Conservation (phyloP, 371 early-diverging fungal species). For the Circinella minor region DNA sequence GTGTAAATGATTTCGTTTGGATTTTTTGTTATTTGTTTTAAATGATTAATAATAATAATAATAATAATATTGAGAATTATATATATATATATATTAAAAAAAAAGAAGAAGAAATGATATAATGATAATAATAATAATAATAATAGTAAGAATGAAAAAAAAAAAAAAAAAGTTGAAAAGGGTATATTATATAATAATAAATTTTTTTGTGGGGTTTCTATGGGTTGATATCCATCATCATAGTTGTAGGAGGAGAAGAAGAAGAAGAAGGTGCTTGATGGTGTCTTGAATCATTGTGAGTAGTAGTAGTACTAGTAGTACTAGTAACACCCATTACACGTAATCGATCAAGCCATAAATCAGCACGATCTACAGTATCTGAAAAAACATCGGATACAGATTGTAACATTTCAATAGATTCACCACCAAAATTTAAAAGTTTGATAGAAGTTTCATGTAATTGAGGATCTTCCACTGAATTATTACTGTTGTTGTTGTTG, state of each 20-base stretch:
- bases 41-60: too few species aligned
- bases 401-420: slow-evolving; percentile 75
- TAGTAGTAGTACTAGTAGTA: too few species aligned
- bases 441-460: slow-evolving; percentile 26
- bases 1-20: too few species aligned
- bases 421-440: slow-evolving; percentile 65
- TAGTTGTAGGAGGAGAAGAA: too few species aligned
- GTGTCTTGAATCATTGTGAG: not conserved
- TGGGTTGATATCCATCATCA: slow-evolving; percentile 2
- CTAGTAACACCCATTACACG: slow-evolving; percentile 38
- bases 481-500: too few species aligned
- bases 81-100: too few species aligned
- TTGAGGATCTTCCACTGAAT: slow-evolving; percentile 8
- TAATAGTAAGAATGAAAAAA: not conserved
- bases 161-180: too few species aligned
- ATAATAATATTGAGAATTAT: too few species aligned
- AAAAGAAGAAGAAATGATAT: too few species aligned
- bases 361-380: slow-evolving; percentile 76
- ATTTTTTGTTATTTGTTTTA: too few species aligned
- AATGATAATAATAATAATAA: too few species aligned
- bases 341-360: slow-evolving; percentile 62
- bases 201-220: not conserved
- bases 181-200: not conserved
- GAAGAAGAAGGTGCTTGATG: not conserved
- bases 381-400: slow-evolving; percentile 70